Base-by-base conservation (phyloP, 116 monocot species). In the Posidonia oceanica region DNA sequence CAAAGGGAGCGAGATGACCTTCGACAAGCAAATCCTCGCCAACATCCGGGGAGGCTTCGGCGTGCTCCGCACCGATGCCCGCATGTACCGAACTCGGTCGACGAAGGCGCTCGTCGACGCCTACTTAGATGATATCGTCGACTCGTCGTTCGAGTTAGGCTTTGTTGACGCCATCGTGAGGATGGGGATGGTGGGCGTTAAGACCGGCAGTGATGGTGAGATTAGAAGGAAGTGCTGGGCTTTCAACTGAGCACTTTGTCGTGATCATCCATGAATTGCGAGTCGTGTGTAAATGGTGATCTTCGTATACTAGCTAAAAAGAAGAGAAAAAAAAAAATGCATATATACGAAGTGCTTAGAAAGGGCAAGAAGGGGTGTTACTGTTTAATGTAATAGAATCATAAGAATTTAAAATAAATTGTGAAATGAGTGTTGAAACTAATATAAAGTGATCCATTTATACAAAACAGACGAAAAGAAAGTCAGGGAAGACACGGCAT, bases 181-280 rank as follows among this genome's bases (percentile, higher is more conserved):
- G 66, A 64, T 80, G 80, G 80, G 80, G 16, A 61, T 14, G 41
- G 14, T 75, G 54, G 80, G 75, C n/a, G 75, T 80, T 20, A 22
- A 58, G 36, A 80, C 79, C 3, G 64, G 71, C 22, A 15, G 41
- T 20, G 17, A 68, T 2, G 75, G 80, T 6, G 71, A 80, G 52
- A 72, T 80, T 11, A 39, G 68, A 44, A 53, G 15, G 13, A 68
- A 12, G 7, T 68, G 68, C 15, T 68, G 52, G 3, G 52, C 68
- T 21, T 68, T 68, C 14, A 36, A 68, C 36, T 68, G 44, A 42
- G 29, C 29, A 29, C 29, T 29, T 29, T 29, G 29, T 29, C n/a
- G n/a, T n/a, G n/a, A n/a, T n/a, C n/a, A n/a, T n/a, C 29, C 29
- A 0, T 29, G 29, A 29, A 29, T 29, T 29, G 1, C 0, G 29